Conservation (phyloP, 305 asterid genomes). For the Fraxinus ornus region DNA sequence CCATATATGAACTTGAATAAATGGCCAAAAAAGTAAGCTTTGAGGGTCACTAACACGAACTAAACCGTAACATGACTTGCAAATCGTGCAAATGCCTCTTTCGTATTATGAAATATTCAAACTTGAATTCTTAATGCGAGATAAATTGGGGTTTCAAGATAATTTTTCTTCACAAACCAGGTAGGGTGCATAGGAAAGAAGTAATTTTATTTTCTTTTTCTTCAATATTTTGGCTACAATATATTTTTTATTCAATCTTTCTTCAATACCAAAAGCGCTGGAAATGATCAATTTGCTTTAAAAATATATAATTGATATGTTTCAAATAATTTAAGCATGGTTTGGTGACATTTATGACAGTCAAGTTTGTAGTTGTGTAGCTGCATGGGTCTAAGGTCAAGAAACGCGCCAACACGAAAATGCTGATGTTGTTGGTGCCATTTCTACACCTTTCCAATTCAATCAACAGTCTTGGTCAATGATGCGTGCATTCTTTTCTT, state of each 20-base stretch:
- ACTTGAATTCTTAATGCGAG: not conserved
- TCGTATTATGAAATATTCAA: not conserved
- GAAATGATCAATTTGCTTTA: not conserved
- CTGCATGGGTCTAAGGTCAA: not conserved
- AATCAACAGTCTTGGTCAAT: not conserved
- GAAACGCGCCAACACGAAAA: not conserved
- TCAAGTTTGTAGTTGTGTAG: not conserved
- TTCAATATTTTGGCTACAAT: too few relatives aligned
- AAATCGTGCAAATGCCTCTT: too few relatives aligned
- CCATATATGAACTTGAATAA: not conserved
- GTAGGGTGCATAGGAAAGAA: not conserved
- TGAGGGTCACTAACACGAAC: not conserved
- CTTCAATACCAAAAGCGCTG: not conserved
- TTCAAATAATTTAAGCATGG: not conserved
- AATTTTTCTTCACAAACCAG: too few relatives aligned
- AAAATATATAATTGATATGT: not conserved
- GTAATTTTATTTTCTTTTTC: too few relatives aligned
- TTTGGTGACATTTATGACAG: not conserved
- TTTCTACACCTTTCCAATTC: not conserved
- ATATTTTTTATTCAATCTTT: too few relatives aligned
- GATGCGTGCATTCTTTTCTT: not conserved
- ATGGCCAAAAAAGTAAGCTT: not conserved
- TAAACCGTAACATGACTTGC: too few relatives aligned
- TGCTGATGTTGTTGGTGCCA: not conserved
- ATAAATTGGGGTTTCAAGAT: not conserved